Evolutionary conservation across 2,329 filamentous ascomycete genomes (phyloP), one percentile per base, ranked within the genome.

Genomic region (Fusarium euwallaceae): DNA sequence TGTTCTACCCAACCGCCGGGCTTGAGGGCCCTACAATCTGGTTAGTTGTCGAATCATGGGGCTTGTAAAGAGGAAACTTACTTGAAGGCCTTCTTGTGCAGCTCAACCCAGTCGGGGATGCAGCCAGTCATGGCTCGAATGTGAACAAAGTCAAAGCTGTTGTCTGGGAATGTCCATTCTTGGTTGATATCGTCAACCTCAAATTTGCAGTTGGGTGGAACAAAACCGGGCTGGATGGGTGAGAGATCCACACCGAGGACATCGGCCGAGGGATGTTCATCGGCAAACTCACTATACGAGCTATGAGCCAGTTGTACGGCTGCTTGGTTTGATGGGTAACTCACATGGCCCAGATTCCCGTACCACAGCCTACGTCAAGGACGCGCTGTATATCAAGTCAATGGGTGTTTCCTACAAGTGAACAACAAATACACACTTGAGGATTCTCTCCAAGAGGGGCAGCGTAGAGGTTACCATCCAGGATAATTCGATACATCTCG

Each of bases 191-290:
- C 90, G 79, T 92, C 91, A 48, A 92, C 86, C 69, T 91, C 86
- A 70, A 92, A 93, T 72, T 88, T 86, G 69, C 91, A 89, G 76
- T 92, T 93, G 56, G 86, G 85, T 2, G 90, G 90, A 3, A 91
- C 86, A 81, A 82, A 88, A 22, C 83, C 82, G 5, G 89, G 88
- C 71, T 91, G 89, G n/a, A 90, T 88, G 0, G 89, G 88, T 14
- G 87, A 89, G 3, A 91, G 82, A 76, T 91, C 89, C 4, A 88
- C 87, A 27, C 89, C 89, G 56, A 86, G 85, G 16, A 81, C 88
- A 82, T 79, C 83, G 66, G 81, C 84, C 69, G 84, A 78, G 22
- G 87, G 87, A 61, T 87, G 84, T 2, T 82, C 70, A 64, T 88
- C 80, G 68, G 84, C 70, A 24, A 72, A 72, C 78, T 73, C 82